Base-by-base conservation (phyloP, 2,329 filamentous ascomycete genomes). In the Fusarium redolens region DNA sequence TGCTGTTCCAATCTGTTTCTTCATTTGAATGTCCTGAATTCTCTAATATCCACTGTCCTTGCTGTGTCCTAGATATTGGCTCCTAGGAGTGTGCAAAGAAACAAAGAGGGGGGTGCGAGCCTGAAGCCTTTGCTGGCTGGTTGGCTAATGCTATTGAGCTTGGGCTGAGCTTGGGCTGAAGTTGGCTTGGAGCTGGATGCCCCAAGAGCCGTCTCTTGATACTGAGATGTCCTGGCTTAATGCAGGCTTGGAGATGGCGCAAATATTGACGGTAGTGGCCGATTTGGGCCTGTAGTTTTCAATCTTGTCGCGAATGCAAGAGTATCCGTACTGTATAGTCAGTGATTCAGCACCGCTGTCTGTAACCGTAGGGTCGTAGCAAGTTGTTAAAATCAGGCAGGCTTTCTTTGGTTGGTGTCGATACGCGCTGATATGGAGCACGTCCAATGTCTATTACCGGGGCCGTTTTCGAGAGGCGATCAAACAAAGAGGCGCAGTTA, bases 101-200 rank as follows among this genome's bases (percentile, higher is more conserved):
- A 54, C 45, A 56, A 63, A 68, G 58, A 58, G 56, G 63, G 67
- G 62, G 54, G 70, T 60, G 71, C 33, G 56, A 68, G 69, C 44
- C 58, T 73, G 69, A 58, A 41, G 55, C 38, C 37, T 57, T 69
- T 37, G 48, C 48, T 22, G 59, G 52, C 37, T 59, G 58, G 67
- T 65, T 69, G 67, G 67, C 48, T 69, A 44, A 60, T 54, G 58
- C 22, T 55, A 48, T 56, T 62, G 62, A 60, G 54, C 67, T 62
- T 60, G 68, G 67, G 68, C 68, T 67, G 56, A 70, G 47, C 67
- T 67, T 61, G 68, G 67, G 66, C 66, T 71, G 66, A 35, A 55
- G 62, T 48, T 63, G 62, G 58, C 62, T 65, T 62, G 57, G 51
- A 69, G 66, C 68, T 61, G 68, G 52, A 64, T 59, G 65, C 50